These are phyloP conservation scores for Nannizzia gypsea DNA, from an alignment of 2,329 filamentous ascomycete genomes.

Conservation along the genomic window DNA sequence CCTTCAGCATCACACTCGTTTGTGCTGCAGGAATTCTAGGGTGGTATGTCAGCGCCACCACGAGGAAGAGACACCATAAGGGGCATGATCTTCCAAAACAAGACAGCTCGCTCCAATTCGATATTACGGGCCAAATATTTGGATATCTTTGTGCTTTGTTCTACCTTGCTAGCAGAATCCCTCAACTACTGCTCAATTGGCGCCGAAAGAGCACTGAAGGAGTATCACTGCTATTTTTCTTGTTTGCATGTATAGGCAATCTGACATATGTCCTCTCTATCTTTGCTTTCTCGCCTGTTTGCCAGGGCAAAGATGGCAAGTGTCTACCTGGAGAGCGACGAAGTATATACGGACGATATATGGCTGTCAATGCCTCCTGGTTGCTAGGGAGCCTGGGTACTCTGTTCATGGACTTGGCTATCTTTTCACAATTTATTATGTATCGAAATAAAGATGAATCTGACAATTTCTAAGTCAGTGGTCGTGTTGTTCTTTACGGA, in stretches of 20 bases:
- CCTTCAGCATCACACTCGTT: constrained; percentile 64
- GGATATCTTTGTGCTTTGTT: constrained; percentile 83
- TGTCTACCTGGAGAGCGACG: constrained; percentile 57
- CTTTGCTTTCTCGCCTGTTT: constrained; percentile 73
- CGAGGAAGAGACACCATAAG: constrained; percentile 21
- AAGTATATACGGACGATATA: constrained; percentile 63
- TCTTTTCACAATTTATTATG: constrained; percentile 86
- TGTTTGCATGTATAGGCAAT: constrained; percentile 93
- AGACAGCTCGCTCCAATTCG: constrained; percentile 49
- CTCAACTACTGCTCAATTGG: constrained; percentile 86
- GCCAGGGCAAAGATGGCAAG: constrained; percentile 29
- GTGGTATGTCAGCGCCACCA: constrained; percentile 61
- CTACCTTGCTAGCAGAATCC: constrained; percentile 80
- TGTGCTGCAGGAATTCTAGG: constrained; percentile 71
- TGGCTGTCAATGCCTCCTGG: constrained; percentile 86
- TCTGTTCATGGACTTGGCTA: constrained; percentile 67
- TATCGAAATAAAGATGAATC: constrained; percentile 44
- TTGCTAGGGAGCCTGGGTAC: constrained; percentile 80
- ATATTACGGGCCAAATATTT: constrained; percentile 72
- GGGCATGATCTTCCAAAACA: constrained; percentile 20
- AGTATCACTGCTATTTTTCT: constrained; percentile 85
- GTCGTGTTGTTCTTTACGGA: not conserved
- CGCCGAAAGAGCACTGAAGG: constrained; percentile 86
- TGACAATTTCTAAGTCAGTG: constrained; percentile 11
- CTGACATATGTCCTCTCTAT: constrained; percentile 87